Evolutionary conservation across 768 basidiomycete genomes (phyloP), one percentile per base, ranked within the genome.

Genomic region (Pleurotus eryngii): DNA sequence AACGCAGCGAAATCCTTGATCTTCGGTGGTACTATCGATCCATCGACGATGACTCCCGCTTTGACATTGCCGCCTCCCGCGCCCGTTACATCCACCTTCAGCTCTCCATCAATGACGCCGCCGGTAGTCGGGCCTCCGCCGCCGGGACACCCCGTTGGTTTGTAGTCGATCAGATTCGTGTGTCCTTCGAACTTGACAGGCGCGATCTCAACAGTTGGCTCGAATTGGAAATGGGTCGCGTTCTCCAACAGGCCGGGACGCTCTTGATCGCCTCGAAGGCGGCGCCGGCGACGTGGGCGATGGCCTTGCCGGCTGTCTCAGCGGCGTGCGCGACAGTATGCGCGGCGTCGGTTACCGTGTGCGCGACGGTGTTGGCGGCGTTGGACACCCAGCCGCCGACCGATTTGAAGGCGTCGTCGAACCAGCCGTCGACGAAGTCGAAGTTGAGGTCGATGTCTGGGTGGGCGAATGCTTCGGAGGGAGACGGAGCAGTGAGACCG

Each of bases 21-120:
- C 1, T 63, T 59, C 8, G 71, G 72, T 3, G 77, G 77, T 22
- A 74, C 45, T 11, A 62, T 57, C 1, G 56, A 56, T 24, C 61
- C 61, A 7, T 59, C 47, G 5, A 65, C 68, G 5, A 61, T 67
- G 3, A 72, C 59, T n/a, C 72, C 73, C 15, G 67, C 69, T 45
- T 62, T 64, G n/a, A 64, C 63, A 4, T 60, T 51, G 2, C 64
- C 50, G 47, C 60, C 54, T 0, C 59, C 59, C 4, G 57, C 57
- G 22, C 63, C 48, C 37, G 60, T 53, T 0, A 61, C 66, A 22
- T 46, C 48, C 43, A 64, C 55, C 1, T 51, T 59, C 17, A 48
- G 14, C 22, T 48, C 24, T 1, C 46, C 46, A 9, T 22, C 24
- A 17, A 45, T 35, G 3, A 35, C 30, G 30, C 30, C 30, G 9